phyloP scores from a whole-genome alignment of 2,329 filamentous ascomycete species.

The Zasmidium cellare region DNA sequence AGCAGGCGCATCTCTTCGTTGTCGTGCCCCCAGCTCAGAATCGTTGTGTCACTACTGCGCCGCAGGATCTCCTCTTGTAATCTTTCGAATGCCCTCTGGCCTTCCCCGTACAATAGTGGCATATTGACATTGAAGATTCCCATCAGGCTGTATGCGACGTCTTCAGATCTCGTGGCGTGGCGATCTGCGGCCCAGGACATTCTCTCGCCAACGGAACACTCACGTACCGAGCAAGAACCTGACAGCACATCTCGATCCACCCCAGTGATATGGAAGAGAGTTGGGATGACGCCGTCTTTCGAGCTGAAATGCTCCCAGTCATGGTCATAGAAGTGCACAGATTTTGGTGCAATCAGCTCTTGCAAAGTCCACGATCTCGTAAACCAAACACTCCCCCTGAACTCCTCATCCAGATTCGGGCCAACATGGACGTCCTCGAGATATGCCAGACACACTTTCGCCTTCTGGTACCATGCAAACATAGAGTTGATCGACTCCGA shows the following conservation, averaged over 20 bases:
- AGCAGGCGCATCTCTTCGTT: not conserved
- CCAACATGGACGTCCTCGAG: slow-evolving; percentile 19
- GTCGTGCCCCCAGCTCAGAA: not conserved
- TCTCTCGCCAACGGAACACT: slow-evolving; percentile 17
- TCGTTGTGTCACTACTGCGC: not conserved
- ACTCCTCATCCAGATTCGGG: not conserved
- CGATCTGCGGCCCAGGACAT: slow-evolving; percentile 24
- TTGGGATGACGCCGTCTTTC: slow-evolving; percentile 12
- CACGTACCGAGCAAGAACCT: slow-evolving; percentile 5
- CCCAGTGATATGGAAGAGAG: slow-evolving; percentile 11
- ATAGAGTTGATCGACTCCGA: slow-evolving; percentile 35
- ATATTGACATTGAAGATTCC: slow-evolving; percentile 30
- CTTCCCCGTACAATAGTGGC: slow-evolving; percentile 29
- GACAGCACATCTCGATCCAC: slow-evolving; percentile 9
- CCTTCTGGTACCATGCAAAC: slow-evolving; percentile 37
- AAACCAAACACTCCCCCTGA: slow-evolving; percentile 21
- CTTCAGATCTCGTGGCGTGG: slow-evolving; percentile 18
- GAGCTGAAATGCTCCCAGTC: slow-evolving; percentile 13
- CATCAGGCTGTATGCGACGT: slow-evolving; percentile 27
- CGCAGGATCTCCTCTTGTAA: slow-evolving; percentile 31
- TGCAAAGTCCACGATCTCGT: slow-evolving; percentile 23
- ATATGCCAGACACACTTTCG: slow-evolving; percentile 38
- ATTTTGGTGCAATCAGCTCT: slow-evolving; percentile 23
- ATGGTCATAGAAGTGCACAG: slow-evolving; percentile 15
- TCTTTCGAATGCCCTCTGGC: slow-evolving; percentile 24